Conservation (phyloP, 2,329 filamentous ascomycete species). For the Stagonosporopsis cucurbitacearum region DNA sequence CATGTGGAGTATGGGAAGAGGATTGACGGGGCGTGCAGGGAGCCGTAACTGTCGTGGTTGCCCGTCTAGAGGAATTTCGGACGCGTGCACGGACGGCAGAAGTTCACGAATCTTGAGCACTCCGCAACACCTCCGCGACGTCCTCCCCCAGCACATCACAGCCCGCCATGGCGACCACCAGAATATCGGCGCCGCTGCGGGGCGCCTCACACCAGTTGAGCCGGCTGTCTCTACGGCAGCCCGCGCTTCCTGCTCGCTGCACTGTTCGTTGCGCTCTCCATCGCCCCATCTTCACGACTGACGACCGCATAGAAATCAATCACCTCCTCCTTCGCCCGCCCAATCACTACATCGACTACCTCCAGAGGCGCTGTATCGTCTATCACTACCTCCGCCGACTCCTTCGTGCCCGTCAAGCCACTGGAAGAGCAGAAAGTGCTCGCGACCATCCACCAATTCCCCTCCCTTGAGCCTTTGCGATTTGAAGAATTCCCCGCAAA, state of each 20-base stretch:
- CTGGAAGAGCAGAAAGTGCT: conserved; percentile 64
- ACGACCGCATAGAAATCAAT: conserved; percentile 35
- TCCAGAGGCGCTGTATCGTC: conserved; percentile 60
- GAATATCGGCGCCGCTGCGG: conserved; percentile 47
- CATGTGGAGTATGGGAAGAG: conserved; percentile 35
- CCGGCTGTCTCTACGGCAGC: conserved; percentile 36
- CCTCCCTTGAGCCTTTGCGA: conserved; percentile 80
- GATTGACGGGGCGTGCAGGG: conserved; percentile 18
- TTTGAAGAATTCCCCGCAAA: conserved; percentile 80
- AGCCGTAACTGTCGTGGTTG: conserved; percentile 31
- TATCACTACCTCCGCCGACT: conserved; percentile 51
- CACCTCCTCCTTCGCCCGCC: conserved; percentile 33
- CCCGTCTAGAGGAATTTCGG: conserved; percentile 14
- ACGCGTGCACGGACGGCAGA: conserved; percentile 4
- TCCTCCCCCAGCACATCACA: conserved; percentile 27
- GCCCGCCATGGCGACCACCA: conserved; percentile 51
- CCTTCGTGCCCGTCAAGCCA: conserved; percentile 44
- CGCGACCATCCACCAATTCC: conserved; percentile 89
- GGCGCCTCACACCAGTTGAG: conserved; percentile 41
- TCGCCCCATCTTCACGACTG: conserved; percentile 36
- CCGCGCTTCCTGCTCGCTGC: conserved; percentile 54
- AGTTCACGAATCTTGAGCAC: conserved; percentile 10
- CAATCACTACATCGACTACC: conserved; percentile 52
- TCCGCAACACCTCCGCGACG: conserved; percentile 35
- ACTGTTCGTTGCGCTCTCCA: conserved; percentile 53